Percentiles rank a stretch among this genome's conserved stretches.
Evolutionary conservation across 2,329 filamentous ascomycete species (phyloP).

Genomic region (Penicillium sumatraense): DNA sequence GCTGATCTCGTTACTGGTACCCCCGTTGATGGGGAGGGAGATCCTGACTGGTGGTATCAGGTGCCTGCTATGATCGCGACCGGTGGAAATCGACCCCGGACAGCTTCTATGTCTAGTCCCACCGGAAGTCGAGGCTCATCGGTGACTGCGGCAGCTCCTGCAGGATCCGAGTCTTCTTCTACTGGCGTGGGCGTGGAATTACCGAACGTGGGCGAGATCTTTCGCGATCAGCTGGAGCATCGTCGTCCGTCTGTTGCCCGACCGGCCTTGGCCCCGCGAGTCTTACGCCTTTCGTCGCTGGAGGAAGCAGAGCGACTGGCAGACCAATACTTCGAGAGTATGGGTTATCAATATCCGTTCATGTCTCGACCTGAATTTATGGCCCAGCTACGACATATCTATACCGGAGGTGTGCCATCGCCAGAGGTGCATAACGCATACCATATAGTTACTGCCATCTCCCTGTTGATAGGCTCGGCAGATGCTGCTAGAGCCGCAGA

Average conservation of each 20-base stretch:
- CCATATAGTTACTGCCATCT: constrained; percentile 43
- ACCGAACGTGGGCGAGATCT: constrained; percentile 46
- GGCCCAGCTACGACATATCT: constrained; percentile 38
- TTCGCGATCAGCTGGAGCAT: constrained; percentile 45
- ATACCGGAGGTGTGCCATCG: constrained; percentile 36
- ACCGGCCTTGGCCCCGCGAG: constrained; percentile 35
- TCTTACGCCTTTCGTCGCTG: constrained; percentile 39
- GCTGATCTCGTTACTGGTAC: constrained; percentile 38
- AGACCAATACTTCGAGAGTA: constrained; percentile 42
- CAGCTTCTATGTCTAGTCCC: constrained; percentile 25
- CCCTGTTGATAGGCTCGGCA: constrained; percentile 39
- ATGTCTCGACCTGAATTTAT: constrained; percentile 41
- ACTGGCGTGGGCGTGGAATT: constrained; percentile 35
- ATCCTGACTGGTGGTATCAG: constrained; percentile 45
- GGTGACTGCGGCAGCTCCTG: constrained; percentile 20
- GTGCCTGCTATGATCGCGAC: constrained; percentile 42
- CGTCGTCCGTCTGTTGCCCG: constrained; percentile 41
- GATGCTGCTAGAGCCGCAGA: constrained; percentile 37
- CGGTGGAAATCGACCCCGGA: constrained; percentile 25
- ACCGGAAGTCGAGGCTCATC: constrained; percentile 24
- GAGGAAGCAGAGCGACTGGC: constrained; percentile 40
- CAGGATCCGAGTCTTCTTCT: constrained; percentile 23
- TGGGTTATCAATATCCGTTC: constrained; percentile 46
- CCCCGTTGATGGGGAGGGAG: constrained; percentile 37
- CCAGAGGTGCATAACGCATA: constrained; percentile 42